Evolutionary conservation across 306 rosid species (phyloP), one percentile per base, ranked within the genome.

Genomic region (Leucaena leucocephala): DNA sequence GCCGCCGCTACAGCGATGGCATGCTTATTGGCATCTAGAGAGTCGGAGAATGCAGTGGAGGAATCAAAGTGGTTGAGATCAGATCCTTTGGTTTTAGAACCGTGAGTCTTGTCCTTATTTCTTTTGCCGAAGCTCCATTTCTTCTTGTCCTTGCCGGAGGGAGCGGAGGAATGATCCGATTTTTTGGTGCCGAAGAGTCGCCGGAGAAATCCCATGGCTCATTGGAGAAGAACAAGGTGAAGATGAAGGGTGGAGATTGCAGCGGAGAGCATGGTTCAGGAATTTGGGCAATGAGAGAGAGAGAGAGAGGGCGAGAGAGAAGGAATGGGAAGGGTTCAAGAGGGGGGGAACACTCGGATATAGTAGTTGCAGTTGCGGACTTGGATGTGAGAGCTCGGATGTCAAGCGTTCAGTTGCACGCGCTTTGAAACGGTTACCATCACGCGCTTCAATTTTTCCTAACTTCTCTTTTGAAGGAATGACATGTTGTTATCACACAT

Each of bases 1-100:
- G 98, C 98, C 2, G 97, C 94, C 0, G 98, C 98, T 0, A 95
- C 99, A 0, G 98, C 99, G 36, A 95, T 85, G 8, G 99, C 99
- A 77, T 91, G 98, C 72, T 90, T 90, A 74, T 86, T 90, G 21
- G 97, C 82, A 77, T 91, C 96, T 19, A 86, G 63, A 21, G 86
- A 73, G 3, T 80, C 82, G 5, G 82, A 7, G 77, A 59, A 73
- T 3, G 81, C 22, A 17, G 70, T 46, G 3, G 80, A 62, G 22
- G 83, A 57, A 35, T 78, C 79, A 64, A 72, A 78, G n/a, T 39
- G 40, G 59, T 42, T 52, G 85, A 48, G 76, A 10, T 15, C 70
- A 63, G 68, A 63, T 63, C 10, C 44, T 36, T 38, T 35, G 14
- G 40, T 12, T 11, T 35, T 62, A 36, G 21, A 57, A 21, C 74